Percentiles rank a stretch among this genome's conserved stretches.
phyloP scores from a whole-genome alignment of 192 early-diverging fungal species.

The Coemansia sp. region DNA sequence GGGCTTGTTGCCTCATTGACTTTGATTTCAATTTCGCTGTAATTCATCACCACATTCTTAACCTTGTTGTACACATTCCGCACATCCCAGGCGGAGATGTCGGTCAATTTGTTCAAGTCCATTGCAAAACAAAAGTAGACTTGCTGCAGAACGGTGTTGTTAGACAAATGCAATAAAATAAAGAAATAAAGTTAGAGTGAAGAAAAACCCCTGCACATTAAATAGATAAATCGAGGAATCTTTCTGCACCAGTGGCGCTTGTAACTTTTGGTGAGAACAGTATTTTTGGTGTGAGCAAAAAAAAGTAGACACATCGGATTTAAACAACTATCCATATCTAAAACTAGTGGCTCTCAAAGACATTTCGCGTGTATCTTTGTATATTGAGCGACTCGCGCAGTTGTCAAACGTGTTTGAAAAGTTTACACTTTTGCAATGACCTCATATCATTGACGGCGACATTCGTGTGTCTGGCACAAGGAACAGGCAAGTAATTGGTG shows the following conservation, averaged over 20 bases:
- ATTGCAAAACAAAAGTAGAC: constrained; percentile 1
- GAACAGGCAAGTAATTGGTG: constrained; percentile 27
- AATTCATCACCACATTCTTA: constrained; percentile 89
- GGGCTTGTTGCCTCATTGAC: constrained; percentile 90
- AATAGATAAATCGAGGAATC: not conserved
- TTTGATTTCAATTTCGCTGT: constrained; percentile 90
- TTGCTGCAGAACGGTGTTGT: not conserved
- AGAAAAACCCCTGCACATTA: not conserved
- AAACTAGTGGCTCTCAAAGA: constrained; percentile 49
- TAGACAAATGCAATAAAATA: constrained; percentile 2
- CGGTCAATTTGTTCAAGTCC: constrained; percentile 51
- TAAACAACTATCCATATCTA: constrained; percentile 34
- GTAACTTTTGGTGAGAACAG: not conserved
- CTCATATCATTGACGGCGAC: constrained; percentile 45
- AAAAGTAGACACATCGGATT: constrained; percentile 27
- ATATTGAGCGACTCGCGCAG: constrained; percentile 29
- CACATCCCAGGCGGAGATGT: constrained; percentile 61
- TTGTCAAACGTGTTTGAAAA: constrained; percentile 38
- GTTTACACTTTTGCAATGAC: constrained; percentile 35
- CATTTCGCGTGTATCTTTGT: constrained; percentile 22
- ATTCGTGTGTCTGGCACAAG: constrained; percentile 21
- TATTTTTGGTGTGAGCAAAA: not conserved
- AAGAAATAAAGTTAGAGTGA: not conserved
- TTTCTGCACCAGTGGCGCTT: not conserved
- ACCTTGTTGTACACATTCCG: constrained; percentile 63